phyloP scores from a whole-genome alignment of 2,329 filamentous ascomycete genomes.

The Ophiostoma piceae region DNA sequence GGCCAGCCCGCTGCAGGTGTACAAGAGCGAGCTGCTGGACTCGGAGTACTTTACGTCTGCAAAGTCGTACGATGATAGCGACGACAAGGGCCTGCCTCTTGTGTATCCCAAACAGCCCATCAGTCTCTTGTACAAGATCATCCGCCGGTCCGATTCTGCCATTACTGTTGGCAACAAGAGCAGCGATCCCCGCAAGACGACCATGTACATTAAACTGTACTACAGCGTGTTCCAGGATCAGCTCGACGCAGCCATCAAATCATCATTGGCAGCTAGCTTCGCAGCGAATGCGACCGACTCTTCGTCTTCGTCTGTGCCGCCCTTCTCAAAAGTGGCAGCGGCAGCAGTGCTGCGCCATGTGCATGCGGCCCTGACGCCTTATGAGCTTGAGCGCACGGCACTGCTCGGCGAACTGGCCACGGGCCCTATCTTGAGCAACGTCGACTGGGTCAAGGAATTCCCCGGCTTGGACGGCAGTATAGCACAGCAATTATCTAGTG shows the following conservation, averaged over 20 bases:
- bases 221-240: constrained; percentile 76
- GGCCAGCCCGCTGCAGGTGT: constrained; percentile 66
- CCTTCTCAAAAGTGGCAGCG: constrained; percentile 17
- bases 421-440: constrained; percentile 38
- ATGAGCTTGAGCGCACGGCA: constrained; percentile 53
- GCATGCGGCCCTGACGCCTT: constrained; percentile 40
- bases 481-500: constrained; percentile 33
- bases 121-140: constrained; percentile 74
- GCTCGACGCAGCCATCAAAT: constrained; percentile 49
- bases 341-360: constrained; percentile 43
- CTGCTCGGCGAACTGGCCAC: constrained; percentile 51
- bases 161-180: neutral
- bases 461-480: constrained; percentile 40
- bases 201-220: constrained; percentile 63
- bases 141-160: constrained; percentile 41
- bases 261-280: constrained; percentile 40
- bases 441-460: constrained; percentile 48
- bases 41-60: constrained; percentile 66
- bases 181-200: constrained; percentile 31
- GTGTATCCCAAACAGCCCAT: constrained; percentile 79
- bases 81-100: constrained; percentile 42
- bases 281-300: neutral
- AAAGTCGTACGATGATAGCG: constrained; percentile 36
- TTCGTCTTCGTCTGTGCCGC: neutral
- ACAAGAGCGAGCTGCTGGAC: constrained; percentile 63